phyloP scores from a whole-genome alignment of 2,329 filamentous ascomycete genomes.

The Penicillium rolfsii region DNA sequence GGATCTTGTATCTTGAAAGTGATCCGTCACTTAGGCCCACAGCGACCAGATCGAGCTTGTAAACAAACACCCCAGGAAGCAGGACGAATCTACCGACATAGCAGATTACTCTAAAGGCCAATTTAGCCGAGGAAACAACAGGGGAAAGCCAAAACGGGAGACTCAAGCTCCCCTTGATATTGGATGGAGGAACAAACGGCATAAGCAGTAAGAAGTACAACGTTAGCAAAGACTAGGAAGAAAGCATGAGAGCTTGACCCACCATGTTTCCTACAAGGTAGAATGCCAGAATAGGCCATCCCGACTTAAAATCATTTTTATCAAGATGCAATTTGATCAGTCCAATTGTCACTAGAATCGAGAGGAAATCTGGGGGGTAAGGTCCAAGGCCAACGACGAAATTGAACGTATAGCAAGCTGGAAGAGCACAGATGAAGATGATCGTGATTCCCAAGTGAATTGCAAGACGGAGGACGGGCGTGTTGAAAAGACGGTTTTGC shows the following conservation, averaged over 20 bases:
- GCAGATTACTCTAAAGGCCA: slow-evolving; percentile 22
- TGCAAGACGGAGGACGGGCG: slow-evolving; percentile 20
- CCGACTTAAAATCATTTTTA: slow-evolving; percentile 18
- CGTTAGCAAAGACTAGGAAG: background rate
- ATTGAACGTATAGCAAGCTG: slow-evolving; percentile 29
- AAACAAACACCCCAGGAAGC: slow-evolving; percentile 21
- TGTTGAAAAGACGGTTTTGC: slow-evolving; percentile 30
- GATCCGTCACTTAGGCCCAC: slow-evolving; percentile 25
- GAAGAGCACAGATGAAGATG: slow-evolving; percentile 30
- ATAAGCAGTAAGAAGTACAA: slow-evolving; percentile 25
- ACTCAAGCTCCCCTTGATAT: slow-evolving; percentile 17
- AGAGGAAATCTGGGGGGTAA: slow-evolving; percentile 24
- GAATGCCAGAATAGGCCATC: slow-evolving; percentile 23
- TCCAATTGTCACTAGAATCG: slow-evolving; percentile 24
- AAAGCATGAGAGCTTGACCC: background rate
- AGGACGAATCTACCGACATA: slow-evolving; percentile 20
- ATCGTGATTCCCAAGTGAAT: slow-evolving; percentile 27
- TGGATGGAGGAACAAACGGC: slow-evolving; percentile 25
- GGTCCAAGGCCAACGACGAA: slow-evolving; percentile 29
- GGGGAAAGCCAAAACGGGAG: slow-evolving; percentile 27
- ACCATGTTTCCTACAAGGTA: slow-evolving; percentile 26
- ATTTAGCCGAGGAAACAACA: slow-evolving; percentile 23
- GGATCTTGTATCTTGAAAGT: slow-evolving; percentile 19
- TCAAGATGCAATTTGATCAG: slow-evolving; percentile 23
- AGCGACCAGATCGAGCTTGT: slow-evolving; percentile 14